phyloP scores from a whole-genome alignment of 2,329 filamentous ascomycete genomes.

The Cordyceps militaris region DNA sequence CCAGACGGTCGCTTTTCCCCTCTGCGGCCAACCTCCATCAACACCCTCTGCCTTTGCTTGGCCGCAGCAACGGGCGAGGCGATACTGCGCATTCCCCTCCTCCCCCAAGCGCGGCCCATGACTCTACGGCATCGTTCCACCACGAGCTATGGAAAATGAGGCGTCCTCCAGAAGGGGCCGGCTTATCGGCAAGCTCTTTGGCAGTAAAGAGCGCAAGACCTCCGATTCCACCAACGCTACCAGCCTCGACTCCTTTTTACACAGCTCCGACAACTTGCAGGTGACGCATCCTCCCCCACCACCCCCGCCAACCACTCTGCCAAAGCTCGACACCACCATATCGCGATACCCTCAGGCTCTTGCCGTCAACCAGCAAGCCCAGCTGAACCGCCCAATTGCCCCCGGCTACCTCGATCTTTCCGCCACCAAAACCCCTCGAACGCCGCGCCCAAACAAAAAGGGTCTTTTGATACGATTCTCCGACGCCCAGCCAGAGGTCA shows the following conservation, averaged over 20 bases:
- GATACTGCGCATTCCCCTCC: constrained; percentile 14
- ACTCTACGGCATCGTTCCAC: constrained; percentile 17
- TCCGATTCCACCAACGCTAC: constrained; percentile 30
- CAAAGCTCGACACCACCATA: constrained; percentile 49
- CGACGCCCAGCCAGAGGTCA: constrained; percentile 66
- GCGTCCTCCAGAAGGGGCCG: constrained; percentile 41
- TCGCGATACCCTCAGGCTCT: constrained; percentile 49
- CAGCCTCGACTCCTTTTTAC: constrained; percentile 54
- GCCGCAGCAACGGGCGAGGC: constrained; percentile 17
- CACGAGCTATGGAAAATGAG: constrained; percentile 39
- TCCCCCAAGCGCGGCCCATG: constrained; percentile 23
- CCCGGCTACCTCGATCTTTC: constrained; percentile 30
- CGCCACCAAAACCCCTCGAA: constrained; percentile 38
- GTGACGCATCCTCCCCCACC: constrained; percentile 44
- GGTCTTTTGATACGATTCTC: constrained; percentile 69
- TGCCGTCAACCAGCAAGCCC: constrained; percentile 36
- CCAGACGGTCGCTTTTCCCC: neutral
- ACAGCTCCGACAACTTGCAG: constrained; percentile 46
- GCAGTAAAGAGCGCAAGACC: constrained; percentile 36
- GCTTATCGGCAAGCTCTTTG: constrained; percentile 58
- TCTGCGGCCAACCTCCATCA: neutral
- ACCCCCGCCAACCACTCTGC: constrained; percentile 31
- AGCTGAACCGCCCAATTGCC: constrained; percentile 37
- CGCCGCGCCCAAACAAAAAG: constrained; percentile 48
- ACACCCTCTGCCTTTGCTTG: constrained; percentile 14